Evolutionary conservation across 169 alveolate genomes (phyloP), one percentile per base, ranked within the genome.

Genomic region (Perkinsus marinus): DNA sequence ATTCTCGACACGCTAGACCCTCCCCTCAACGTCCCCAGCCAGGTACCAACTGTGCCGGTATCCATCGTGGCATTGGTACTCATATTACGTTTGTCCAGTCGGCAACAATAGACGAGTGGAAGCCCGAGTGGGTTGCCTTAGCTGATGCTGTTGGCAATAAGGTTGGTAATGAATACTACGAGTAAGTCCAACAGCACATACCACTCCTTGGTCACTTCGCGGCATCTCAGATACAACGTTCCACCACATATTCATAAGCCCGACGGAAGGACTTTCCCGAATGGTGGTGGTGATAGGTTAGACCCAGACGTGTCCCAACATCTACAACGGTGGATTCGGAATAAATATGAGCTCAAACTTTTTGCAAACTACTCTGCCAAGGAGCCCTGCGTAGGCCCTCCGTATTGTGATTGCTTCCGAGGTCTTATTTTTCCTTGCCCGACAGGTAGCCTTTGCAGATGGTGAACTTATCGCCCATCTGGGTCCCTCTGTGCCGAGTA

Each of bases 31-130:
- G 26, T 2, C 34, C 79, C 37, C 5, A 2, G 9, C 22, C 79
- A 57, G 79, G 79, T 89, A 95, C 96, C 39, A 94, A 95, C 34
- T 97, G 98, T 91, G 95, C 97, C 43, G 98, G 98, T 34, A 92
- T 94, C 39, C 98, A 97, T 91, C 94, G 98, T 69, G 94, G 94
- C 57, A 93, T 97, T 7, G 97, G 98, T 0, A 96, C 95, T 36
- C 97, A 95, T 89, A 94, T 96, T 38, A 93, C 97, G 38, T 95
- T 95, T 92, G 95, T 97, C 43, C 95, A 95, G 92, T 95, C 97
- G 19, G 92, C 94, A 19, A 95, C 96, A 34, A 92, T 97, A 41
- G 98, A 97, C 92, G 93, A 93, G 22, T 95, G 97, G 96, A 92
- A 95, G 89, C 93, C 92, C 36, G 95, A 94, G 38, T 94, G 95